Conservation (phyloP, 805 yeast species). For the Yarrowia sp. region DNA sequence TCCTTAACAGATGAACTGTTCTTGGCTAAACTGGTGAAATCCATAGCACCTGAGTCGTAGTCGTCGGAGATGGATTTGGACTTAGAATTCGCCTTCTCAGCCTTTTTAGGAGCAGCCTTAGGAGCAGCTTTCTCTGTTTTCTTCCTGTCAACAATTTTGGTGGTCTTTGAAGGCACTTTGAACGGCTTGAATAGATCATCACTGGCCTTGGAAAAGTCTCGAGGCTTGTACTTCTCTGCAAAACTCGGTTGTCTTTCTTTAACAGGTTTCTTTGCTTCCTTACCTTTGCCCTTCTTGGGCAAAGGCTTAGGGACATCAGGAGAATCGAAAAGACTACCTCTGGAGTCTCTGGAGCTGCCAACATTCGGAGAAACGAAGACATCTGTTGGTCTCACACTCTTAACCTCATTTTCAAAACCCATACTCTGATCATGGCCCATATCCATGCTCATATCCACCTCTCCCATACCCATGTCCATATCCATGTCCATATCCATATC, state of each 20-base stretch:
- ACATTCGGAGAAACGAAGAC: neutral
- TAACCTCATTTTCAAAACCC: neutral
- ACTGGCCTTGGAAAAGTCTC: neutral
- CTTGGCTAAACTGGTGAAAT: constrained; percentile 1
- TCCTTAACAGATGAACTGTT: neutral
- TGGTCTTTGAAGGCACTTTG: constrained; percentile 1
- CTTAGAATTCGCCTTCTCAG: too few relatives aligned
- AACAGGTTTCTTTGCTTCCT: neutral
- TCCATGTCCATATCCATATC: constrained; percentile 12
- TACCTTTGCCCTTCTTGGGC: neutral
- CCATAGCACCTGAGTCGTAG: neutral
- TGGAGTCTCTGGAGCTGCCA: neutral
- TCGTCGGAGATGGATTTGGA: neutral
- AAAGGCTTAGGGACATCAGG: neutral
- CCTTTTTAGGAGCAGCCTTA: too few relatives aligned
- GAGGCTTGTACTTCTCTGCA: neutral
- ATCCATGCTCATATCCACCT: constrained; percentile 9
- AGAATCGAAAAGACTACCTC: constrained; percentile 3
- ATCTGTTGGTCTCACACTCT: neutral
- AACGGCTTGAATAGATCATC: neutral
- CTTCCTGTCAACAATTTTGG: too few relatives aligned
- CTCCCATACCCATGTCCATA: neutral
- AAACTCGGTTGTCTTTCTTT: neutral
- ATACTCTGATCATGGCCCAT: neutral
- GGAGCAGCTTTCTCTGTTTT: too few relatives aligned